Evolutionary conservation across 345 rosid species (phyloP), one percentile per base, ranked within the genome.

Genomic region (Turritis glabra): DNA sequence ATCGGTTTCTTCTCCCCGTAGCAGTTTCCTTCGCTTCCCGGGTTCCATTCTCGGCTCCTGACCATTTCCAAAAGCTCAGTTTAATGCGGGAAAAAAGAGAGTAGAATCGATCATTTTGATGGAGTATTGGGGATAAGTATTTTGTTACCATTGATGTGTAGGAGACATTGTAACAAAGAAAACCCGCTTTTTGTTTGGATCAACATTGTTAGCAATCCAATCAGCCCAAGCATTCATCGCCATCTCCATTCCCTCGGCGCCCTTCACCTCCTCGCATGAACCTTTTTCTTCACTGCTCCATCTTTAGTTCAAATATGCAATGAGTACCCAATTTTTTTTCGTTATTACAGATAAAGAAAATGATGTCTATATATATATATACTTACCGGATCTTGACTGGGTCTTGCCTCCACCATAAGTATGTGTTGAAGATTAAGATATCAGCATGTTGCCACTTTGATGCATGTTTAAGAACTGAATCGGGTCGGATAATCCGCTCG

Each of bases 391-490:
- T 80, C 87, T 92, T 95, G 48, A 95, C 88, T 25, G 99, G 90
- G 59, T 85, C 96, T 83, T 90, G 97, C 80, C 99, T 92, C 99
- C 99, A 95, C 99, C 99, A 95, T 84, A 95, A 80, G 80, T 95
- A 95, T 0, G 98, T 79, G 76, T 95, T 95, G 80, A 95, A 95
- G 55, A 95, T 83, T 47, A 95, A 80, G 69, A 92, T 87, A 69
- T 95, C 98, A 35, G 97, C 99, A 57, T 84, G 88, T 79, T 90
- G 89, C 99, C 98, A 95, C 79, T 78, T 77, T 12, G 93, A 78
- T 15, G 98, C 86, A 86, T 95, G 99, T 83, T 80, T 89, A 25
- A 88, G 90, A 70, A 95, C 90, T 25, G 98, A 89, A 83, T 95
- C 99, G 0, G 99, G 99, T 7, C 86, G 86, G 23, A 95, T 89